Base-by-base conservation (phyloP, 129 eudicot genomes). In the Logfia minima region DNA sequence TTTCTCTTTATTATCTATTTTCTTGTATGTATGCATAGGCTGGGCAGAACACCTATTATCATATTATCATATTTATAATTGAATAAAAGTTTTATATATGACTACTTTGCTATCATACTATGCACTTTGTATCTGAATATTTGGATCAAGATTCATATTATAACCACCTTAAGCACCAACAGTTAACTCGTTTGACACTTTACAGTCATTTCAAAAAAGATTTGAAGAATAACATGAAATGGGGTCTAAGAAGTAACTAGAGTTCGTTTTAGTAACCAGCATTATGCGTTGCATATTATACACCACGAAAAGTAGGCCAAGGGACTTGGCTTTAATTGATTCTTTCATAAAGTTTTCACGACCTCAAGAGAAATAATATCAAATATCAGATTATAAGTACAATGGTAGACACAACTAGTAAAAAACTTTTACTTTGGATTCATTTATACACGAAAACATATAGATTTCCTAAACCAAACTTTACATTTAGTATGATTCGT, bases 11-110 rank as follows among this genome's bases (percentile, higher is more conserved):
- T 82, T 10, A 24, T 76, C 59, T 69, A 48, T n/a, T 63, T 26
- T 66, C 56, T 17, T 66, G 68, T 78, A 80, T 72, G 83, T 76
- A 81, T 23, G 48, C 74, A 81, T 75, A 78, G 85, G 80, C 26
- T 75, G 80, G 88, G 86, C 81, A 81, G 82, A 83, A 77, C 78
- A 60, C 85, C 63, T 72, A 22, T 48, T 71, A 64, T 37, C 69
- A 80, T 72, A 22, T 48, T 71, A 64, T 37, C 69, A 80, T 4
- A 58, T 58, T 71, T 70, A 77, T 81, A 34, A 70, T 73, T 76
- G 76, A 77, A 81, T 71, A 72, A 68, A 77, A 41, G 29, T 39
- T 63, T 64, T 17, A 53, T 66, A 55, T 82, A 22, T 31, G 21
- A 39, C n/a, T 72, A 71, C 48, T 77, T 17, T 10, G 3, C 17